phyloP scores from a whole-genome alignment of 2,329 filamentous ascomycete genomes.

The Ophiocordyceps sinensis region DNA sequence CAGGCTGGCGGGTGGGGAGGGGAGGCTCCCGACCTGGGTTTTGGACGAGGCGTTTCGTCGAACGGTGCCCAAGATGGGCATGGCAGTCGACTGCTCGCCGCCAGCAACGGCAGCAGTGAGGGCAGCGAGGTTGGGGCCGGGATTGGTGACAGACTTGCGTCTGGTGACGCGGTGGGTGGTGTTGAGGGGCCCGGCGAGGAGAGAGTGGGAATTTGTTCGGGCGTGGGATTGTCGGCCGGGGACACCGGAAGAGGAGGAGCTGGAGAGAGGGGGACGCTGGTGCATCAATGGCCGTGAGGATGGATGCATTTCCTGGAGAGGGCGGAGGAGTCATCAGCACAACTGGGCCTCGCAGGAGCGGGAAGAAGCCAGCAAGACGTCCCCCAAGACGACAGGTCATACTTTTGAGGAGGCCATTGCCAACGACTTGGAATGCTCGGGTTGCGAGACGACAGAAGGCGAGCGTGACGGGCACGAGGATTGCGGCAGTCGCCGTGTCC shows the following conservation, averaged over 20 bases:
- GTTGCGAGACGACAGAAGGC: constrained; percentile 12
- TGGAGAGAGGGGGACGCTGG: constrained; percentile 44
- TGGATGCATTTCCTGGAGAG: constrained; percentile 45
- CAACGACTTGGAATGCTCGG: constrained; percentile 21
- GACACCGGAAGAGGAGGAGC: constrained; percentile 42
- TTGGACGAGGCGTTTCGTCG: constrained; percentile 60
- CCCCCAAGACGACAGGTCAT: constrained; percentile 16
- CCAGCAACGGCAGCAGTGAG: constrained; percentile 61
- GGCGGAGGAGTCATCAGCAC: constrained; percentile 16
- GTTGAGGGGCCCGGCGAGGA: constrained; percentile 65
- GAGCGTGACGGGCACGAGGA: constrained; percentile 15
- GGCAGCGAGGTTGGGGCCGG: constrained; percentile 58
- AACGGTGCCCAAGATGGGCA: constrained; percentile 40
- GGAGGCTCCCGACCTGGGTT: constrained; percentile 41
- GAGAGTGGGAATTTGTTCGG: constrained; percentile 68
- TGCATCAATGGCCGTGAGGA: constrained; percentile 53
- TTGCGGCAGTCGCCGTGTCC: constrained; percentile 7
- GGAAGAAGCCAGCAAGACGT: constrained; percentile 14
- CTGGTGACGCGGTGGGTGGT: constrained; percentile 75
- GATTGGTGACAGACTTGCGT: constrained; percentile 81
- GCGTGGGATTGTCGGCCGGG: constrained; percentile 47
- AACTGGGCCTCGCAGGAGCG: constrained; percentile 16
- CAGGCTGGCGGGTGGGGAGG: constrained; percentile 53
- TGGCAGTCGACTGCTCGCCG: constrained; percentile 40
- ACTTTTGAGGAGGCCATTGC: constrained; percentile 52